Evolutionary conservation across 1,284 basidiomycete species (phyloP).

Genomic region (Omphalotus olearius): DNA sequence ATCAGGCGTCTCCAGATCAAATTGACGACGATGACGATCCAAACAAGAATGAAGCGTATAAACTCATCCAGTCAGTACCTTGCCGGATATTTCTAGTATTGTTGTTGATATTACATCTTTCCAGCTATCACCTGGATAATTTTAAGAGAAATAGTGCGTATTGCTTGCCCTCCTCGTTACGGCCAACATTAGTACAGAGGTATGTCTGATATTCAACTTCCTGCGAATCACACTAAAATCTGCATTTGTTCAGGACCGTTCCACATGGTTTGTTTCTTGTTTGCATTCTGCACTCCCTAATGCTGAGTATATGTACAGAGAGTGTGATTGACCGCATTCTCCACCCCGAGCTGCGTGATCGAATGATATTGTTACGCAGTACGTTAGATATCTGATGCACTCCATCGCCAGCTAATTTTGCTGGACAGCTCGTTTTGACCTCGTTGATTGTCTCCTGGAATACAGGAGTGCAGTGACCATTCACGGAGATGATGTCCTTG

Average conservation of each 20-base stretch:
- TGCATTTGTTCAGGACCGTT: conserved; percentile 52
- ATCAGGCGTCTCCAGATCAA: conserved; percentile 17
- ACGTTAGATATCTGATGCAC: conserved; percentile 14
- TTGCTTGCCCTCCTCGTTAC: conserved; percentile 81
- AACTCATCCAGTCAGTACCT: conserved; percentile 66
- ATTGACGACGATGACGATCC: conserved; percentile 57
- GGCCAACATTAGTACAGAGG: conserved; percentile 84
- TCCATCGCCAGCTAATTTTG: conserved; percentile 22
- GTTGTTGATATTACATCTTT: conserved; percentile 1
- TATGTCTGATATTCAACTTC: conserved; percentile 22
- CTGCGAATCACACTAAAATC: conserved; percentile 14
- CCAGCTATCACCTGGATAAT: conserved; percentile 84
- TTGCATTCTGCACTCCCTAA: conserved; percentile 7
- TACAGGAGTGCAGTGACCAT: conserved; percentile 64
- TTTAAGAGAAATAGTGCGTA: conserved; percentile 78
- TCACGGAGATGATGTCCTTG: conserved; percentile 86
- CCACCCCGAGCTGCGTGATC: conserved; percentile 83
- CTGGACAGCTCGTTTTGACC: conserved; percentile 63
- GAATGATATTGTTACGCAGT: conserved; percentile 86
- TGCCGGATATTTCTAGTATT: background rate
- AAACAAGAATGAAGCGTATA: conserved; percentile 72
- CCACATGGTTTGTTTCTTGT: conserved; percentile 63
- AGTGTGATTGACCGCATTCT: conserved; percentile 86
- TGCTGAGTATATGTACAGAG: conserved; percentile 40
- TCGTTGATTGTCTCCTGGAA: conserved; percentile 73